Base-by-base conservation (phyloP, 192 early-diverging fungal species). In the Coemansia furcata region DNA sequence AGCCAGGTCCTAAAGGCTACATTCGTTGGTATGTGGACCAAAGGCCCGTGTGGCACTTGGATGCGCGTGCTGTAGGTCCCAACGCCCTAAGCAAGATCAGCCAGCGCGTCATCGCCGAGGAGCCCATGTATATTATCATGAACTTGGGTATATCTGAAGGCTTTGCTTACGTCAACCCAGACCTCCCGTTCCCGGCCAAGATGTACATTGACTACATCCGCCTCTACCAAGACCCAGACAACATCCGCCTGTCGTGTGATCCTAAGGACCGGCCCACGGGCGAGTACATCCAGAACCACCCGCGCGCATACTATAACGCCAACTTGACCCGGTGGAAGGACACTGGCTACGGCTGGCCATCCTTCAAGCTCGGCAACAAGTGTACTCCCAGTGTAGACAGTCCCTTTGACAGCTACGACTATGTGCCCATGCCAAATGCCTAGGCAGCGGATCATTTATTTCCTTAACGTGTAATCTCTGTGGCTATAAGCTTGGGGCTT, bases 51-150 rank as follows among this genome's bases (percentile, higher is more conserved):
- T 72, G 76, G 83, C 65, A 75, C 39, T 38, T 84, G 61, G 72
- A 74, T 29, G 65, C 67, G 11, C 71, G 76, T 33, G 77, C 76
- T 4, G 61, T 85, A 3, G 84, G 84, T 30, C 46, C 78, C 57
- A 82, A 85, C 39, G 29, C 63, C 35, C 55, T 78, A 11, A 80
- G 77, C 66, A 76, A 76, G 67, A 65, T 85, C 52, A 66, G 67
- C 14, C 76, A 78, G 54, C 77, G 79, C 30, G 47, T 74, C 15
- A 79, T 87, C 36, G 58, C 86, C 26, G 83, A 87, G 57, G 86
- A 87, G 64, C 86, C 86, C 63, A 87, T 87, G 86, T 87, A 80
- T 52, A 85, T 87, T 32, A 85, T 87, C 38, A 68, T 87, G 68
- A 84, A 85, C 40, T 68, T 87, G 60, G 86, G 82, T 11, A 75